These are phyloP conservation scores for Clavaria fumosa DNA, from an alignment of 768 basidiomycete species.

Conservation along the genomic window DNA sequence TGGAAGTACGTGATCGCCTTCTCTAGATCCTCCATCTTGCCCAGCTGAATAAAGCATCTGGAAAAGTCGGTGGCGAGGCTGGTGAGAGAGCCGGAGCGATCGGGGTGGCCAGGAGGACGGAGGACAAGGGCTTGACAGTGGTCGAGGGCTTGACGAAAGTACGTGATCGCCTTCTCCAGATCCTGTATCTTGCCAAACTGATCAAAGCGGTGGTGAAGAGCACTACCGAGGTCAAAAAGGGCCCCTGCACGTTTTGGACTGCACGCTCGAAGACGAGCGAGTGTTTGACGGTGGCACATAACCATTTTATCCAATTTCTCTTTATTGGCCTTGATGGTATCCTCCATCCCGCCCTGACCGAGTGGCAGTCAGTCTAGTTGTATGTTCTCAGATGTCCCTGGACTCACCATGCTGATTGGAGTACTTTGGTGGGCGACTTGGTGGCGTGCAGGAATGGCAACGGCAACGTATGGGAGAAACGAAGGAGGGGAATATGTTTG, in stretches of 20 bases:
- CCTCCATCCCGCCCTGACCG: too few relatives aligned
- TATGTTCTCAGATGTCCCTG: too few relatives aligned
- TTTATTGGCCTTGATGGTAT: too few relatives aligned
- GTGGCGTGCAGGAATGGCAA: too few relatives aligned
- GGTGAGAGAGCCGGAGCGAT: not conserved
- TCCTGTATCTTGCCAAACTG: not conserved
- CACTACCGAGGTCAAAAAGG: not conserved
- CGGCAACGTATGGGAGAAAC: too few relatives aligned
- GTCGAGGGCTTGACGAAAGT: not conserved
- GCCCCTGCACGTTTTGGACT: not conserved
- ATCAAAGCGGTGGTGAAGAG: not conserved
- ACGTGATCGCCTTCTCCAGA: not conserved
- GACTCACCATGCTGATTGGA: too few relatives aligned
- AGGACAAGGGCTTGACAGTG: not conserved
- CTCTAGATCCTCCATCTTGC: conserved; percentile 3
- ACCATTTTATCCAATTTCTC: not conserved
- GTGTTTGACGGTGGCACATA: not conserved
- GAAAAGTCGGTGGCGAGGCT: not conserved
- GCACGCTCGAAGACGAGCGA: not conserved
- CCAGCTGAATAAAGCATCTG: not conserved
- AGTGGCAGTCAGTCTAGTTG: too few relatives aligned
- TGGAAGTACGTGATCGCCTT: not conserved
- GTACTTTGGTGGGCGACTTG: too few relatives aligned
- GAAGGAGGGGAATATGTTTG: too few relatives aligned
- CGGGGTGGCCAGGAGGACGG: not conserved